Base-by-base conservation (phyloP, 352 stramenopile genomes). In the Phytophthora rubi region DNA sequence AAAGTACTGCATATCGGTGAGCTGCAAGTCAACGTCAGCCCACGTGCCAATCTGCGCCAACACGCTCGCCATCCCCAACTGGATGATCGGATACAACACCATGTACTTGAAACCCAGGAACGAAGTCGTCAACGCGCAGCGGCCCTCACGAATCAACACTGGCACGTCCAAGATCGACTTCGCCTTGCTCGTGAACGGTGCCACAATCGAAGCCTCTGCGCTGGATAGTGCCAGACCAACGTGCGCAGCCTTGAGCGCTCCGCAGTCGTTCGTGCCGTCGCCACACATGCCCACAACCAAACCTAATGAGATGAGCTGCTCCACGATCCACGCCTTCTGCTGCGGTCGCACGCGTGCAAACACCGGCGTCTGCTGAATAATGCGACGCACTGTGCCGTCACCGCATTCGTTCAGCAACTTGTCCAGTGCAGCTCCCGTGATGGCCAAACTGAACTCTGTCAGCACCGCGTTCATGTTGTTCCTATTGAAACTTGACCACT, bases 121-220 rank as follows among this genome's bases (percentile, higher is more conserved):
- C 51, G 78, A 83, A 12, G 81, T 89, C 48, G 70, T 80, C 26
- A 98, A 75, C 13, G 89, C 81, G 68, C 89, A 96, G 6, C 90
- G 79, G 52, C 92, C 92, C 65, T 98, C 92, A 12, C 79, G 82
- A 30, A 96, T 74, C 23, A 98, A 72, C 53, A 89, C 85, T 0
- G 81, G 65, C 12, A 97, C 89, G 61, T 89, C 85, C 42, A 66
- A 71, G 39, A 97, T 91, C 7, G 61, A 73, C 58, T 96, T 96
- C 32, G 85, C 75, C 42, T 93, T 82, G 65, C 85, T 97, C 5
- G 92, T 98, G 67, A 97, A 98, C 26, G 91, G 90, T 32, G 91
- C 76, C 39, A 97, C 88, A 37, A 92, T 86, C 35, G 85, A 95
- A 1, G 90, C 92, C 60, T 98, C 91, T 0, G 90, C 85, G 58